Conservation (phyloP, 2,329 filamentous ascomycete genomes). For the Fonsecaea nubica region DNA sequence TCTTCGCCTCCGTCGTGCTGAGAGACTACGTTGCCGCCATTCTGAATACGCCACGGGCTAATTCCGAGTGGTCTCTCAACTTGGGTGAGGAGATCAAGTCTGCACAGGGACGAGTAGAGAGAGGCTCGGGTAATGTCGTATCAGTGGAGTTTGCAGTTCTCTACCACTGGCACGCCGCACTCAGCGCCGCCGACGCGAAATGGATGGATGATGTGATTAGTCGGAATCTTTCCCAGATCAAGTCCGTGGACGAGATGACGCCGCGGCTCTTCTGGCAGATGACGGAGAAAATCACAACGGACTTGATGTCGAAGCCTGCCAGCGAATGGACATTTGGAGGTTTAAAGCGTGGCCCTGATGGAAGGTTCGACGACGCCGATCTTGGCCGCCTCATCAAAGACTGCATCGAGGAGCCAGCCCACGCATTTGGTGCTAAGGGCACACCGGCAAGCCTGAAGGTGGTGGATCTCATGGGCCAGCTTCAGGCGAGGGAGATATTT, state of each 20-base stretch:
- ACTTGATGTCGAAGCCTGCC: conserved; percentile 45
- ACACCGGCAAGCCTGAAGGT: conserved; percentile 56
- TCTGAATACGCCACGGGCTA: conserved; percentile 53
- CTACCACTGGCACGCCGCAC: conserved; percentile 57
- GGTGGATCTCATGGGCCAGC: conserved; percentile 57
- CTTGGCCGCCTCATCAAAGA: conserved; percentile 55
- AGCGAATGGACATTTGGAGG: conserved; percentile 54
- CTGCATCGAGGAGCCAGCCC: conserved; percentile 57
- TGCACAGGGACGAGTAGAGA: conserved; percentile 46
- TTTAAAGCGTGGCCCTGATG: conserved; percentile 50
- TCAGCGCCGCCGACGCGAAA: conserved; percentile 53
- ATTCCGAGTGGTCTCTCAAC: conserved; percentile 55
- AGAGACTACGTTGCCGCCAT: conserved; percentile 57
- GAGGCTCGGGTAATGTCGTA: conserved; percentile 54
- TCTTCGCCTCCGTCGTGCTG: conserved; percentile 55
- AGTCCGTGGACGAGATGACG: conserved; percentile 53
- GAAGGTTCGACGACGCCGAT: conserved; percentile 53
- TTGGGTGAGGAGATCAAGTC: conserved; percentile 56
- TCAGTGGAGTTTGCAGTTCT: conserved; percentile 57
- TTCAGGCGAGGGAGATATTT: conserved; percentile 55
- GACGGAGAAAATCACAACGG: conserved; percentile 48
- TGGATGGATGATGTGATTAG: conserved; percentile 55
- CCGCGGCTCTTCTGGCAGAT: conserved; percentile 53
- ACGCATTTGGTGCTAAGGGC: conserved; percentile 60
- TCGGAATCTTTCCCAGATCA: conserved; percentile 47